Percentiles rank a stretch among this genome's conserved stretches.
Conservation (phyloP, 176 grass and related monocot genomes). For the Ensete ventricosum region DNA sequence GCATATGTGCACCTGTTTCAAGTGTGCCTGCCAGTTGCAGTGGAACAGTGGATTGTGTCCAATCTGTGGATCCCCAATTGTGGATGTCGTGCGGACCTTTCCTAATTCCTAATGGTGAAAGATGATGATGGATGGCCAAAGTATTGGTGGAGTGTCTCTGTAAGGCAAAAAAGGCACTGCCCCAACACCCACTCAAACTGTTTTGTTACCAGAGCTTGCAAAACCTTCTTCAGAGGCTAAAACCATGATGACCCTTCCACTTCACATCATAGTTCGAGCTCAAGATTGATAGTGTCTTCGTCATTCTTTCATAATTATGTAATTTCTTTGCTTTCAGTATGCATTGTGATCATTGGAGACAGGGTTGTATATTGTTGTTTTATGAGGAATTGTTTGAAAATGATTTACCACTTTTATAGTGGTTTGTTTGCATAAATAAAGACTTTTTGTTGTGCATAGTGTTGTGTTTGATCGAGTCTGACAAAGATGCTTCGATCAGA, state of each 20-base stretch:
- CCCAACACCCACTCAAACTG: not conserved
- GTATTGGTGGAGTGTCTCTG: no score
- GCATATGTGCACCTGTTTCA: slow-evolving; percentile 93
- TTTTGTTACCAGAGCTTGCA: not conserved
- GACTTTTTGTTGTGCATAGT: no score
- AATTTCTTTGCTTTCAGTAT: not conserved
- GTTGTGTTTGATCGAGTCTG: no score
- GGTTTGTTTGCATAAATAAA: no score
- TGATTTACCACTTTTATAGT: no score
- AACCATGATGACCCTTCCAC: not conserved
- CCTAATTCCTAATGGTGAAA: slow-evolving; percentile 39
- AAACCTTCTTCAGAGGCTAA: not conserved
- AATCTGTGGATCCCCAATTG: slow-evolving; percentile 66
- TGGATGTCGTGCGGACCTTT: slow-evolving; percentile 72
- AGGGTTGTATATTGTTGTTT: not conserved
- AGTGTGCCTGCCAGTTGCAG: slow-evolving; percentile 71
- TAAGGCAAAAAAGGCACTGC: no score
- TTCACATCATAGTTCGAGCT: not conserved
- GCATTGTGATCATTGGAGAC: not conserved
- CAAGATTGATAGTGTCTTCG: not conserved
- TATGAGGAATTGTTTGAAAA: no score
- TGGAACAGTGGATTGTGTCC: slow-evolving; percentile 55
- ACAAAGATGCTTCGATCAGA: no score
- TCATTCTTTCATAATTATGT: not conserved
- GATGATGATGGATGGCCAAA: not conserved